Evolutionary conservation across 371 early-diverging fungal genomes (phyloP), one percentile per base, ranked within the genome.

Genomic region (Lichtheimia ramosa): DNA sequence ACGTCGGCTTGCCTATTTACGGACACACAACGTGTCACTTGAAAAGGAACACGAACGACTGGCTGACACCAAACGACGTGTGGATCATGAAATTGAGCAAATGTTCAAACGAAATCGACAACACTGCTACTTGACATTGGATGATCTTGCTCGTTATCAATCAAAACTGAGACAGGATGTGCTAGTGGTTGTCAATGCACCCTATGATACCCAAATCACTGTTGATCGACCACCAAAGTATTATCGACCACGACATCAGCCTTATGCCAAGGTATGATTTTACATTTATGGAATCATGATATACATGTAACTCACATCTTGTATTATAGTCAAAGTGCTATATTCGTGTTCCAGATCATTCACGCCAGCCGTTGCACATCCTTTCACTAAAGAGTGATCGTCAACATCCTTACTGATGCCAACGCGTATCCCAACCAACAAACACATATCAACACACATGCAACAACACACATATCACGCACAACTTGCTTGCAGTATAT

Each of bases 101-200:
- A 59, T 66, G 10, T 58, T 77, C 43, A 62, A 71, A 39, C 52
- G 55, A 23, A 65, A 71, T 46, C 27, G 59, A 24, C 49, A 59
- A 16, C 66, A 73, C 61, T 77, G 77, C 48, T 74, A 77, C 54
- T 46, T 77, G 53, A 74, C 77, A 23, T 13, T 74, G 18, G 65
- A 71, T 25, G 77, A 77, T 55, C 53, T 74, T 5, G 64, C 56
- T 6, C 56, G 51, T 40, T 75, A 72, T 64, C 62, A 73, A 54
- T 56, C 56, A 6, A 65, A 62, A 42, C 58, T 65, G 50, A 21
- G 46, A 8, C n/a, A 70, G 57, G 71, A 73, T 41, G 57, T 69
- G 6, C 54, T 69, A 23, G 59, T 75, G 46, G 62, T 73, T 18
- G 71, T 76, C 23, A 73, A 76, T 63, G 69, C 71, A n/a, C 69